These are phyloP conservation scores for Ceraceosorus bombacis DNA, from an alignment of 1,284 basidiomycete genomes.

Conservation along the genomic window DNA sequence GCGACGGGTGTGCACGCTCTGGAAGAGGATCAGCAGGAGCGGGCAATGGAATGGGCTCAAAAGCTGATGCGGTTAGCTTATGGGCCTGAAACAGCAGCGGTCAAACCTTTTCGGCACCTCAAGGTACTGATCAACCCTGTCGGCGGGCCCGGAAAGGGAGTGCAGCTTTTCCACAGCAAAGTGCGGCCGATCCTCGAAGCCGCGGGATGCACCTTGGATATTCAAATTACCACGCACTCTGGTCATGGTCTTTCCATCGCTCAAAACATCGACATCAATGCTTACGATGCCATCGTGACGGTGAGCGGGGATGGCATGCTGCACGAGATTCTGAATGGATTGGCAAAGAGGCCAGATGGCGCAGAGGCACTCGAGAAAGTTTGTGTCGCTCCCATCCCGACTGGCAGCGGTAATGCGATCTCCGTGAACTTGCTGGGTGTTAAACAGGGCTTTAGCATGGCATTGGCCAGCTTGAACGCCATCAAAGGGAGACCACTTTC, in stretches of 20 bases:
- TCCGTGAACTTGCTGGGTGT: constrained; percentile 61
- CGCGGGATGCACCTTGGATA: constrained; percentile 63
- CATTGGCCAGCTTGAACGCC: constrained; percentile 67
- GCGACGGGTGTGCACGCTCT: constrained; percentile 12
- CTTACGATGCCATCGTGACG: constrained; percentile 63
- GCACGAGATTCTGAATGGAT: constrained; percentile 87
- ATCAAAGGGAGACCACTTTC: constrained; percentile 73
- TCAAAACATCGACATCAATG: constrained; percentile 56
- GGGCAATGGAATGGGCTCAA: constrained; percentile 17
- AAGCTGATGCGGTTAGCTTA: constrained; percentile 26
- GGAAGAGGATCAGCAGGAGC: constrained; percentile 14
- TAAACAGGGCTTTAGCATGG: constrained; percentile 39
- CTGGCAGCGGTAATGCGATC: constrained; percentile 77
- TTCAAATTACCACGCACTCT: constrained; percentile 53
- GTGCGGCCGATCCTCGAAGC: constrained; percentile 73
- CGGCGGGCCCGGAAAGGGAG: constrained; percentile 74
- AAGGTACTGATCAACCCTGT: constrained; percentile 74
- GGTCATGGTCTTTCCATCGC: constrained; percentile 69
- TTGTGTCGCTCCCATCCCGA: constrained; percentile 77
- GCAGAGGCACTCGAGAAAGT: constrained; percentile 60
- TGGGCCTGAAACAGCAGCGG: constrained; percentile 1
- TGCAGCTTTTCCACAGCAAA: constrained; percentile 58
- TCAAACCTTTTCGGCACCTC: constrained; percentile 26
- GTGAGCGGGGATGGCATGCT: constrained; percentile 84
- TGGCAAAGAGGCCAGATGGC: constrained; percentile 66